Base-by-base conservation (phyloP, 2,329 filamentous ascomycete species). In the Alternaria arbusti region DNA sequence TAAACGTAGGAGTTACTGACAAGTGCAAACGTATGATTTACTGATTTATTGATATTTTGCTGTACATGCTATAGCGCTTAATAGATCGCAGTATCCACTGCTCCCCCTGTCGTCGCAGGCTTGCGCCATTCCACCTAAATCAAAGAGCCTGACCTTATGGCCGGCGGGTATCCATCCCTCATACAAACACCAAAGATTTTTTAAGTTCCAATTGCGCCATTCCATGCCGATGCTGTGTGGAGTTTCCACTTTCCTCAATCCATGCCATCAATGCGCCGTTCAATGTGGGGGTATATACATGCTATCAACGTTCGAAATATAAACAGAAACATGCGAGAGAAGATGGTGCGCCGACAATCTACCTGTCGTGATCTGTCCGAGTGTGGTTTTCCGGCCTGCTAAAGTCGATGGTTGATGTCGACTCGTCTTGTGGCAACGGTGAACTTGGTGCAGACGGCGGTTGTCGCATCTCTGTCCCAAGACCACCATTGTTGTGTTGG, bases 311-410 rank as follows among this genome's bases (percentile, higher is more conserved):
- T 62, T 67, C 59, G 55, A 64, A 65, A 70, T 66, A 71, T 66
- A 64, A 68, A 72, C 65, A 67, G 57, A 70, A 63, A 73, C 64
- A 65, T 66, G 46, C 51, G 47, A 63, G 52, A 54, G 61, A 50
- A 54, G 54, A 60, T 56, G 32, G n/a, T 32, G 23, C 36, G 15
- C 10, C 20, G 50, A 30, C 36, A 13, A 15, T 47, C 71, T 76
- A 78, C 63, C 74, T 73, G 61, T 78, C 69, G 63, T 78, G 75
- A 57, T 77, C 73, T 23, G 69, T 76, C 28, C 61, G 66, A 60
- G 56, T 67, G 28, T 64, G 58, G n/a, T 66, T 63, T 47, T 43
- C 58, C 15, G 58, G 40, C 54, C 30, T 58, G 20, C 60, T 43
- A 17, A 64, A 59, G 54, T 64, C 51, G 26, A 64, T 54, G 17